Conservation (phyloP, 1,284 basidiomycete genomes). For the Tilletia caries region DNA sequence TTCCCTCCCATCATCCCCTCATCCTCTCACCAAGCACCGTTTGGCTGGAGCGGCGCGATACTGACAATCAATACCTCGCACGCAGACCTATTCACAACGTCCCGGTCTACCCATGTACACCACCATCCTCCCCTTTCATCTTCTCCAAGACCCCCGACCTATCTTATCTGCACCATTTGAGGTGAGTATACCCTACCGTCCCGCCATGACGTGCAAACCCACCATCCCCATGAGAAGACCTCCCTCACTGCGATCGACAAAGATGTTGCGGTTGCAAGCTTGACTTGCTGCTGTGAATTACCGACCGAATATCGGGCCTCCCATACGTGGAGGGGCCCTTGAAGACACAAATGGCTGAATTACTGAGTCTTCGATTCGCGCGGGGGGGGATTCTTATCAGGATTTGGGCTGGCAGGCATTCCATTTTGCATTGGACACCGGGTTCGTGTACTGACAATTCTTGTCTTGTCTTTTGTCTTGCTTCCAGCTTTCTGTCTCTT, state of each 20-base stretch:
- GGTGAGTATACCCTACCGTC: background rate
- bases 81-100: too few species aligned
- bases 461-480: too few species aligned
- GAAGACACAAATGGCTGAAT: slow-evolving; percentile 10
- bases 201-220: background rate
- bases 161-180: background rate
- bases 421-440: too few species aligned
- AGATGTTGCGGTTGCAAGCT: background rate
- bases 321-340: slow-evolving; percentile 10
- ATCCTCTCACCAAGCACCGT: background rate
- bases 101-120: background rate
- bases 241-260: background rate
- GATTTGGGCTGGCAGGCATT: too few species aligned
- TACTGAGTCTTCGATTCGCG: background rate
- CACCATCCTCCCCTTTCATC: background rate
- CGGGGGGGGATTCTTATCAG: too few species aligned
- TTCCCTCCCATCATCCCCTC: background rate
- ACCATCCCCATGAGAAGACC: background rate
- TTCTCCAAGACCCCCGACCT: background rate
- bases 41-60: too few species aligned
- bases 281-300: slow-evolving; percentile 13
- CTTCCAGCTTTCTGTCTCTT: too few species aligned
- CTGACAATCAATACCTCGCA: too few species aligned
- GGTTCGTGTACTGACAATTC: too few species aligned
- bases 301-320: slow-evolving; percentile 9